A percentile compares a stretch with the other conserved stretches of the same genome.
These are phyloP conservation scores for Periglandula ipomoeae DNA, from an alignment of 2,329 filamentous ascomycete genomes.

Conservation along the genomic window DNA sequence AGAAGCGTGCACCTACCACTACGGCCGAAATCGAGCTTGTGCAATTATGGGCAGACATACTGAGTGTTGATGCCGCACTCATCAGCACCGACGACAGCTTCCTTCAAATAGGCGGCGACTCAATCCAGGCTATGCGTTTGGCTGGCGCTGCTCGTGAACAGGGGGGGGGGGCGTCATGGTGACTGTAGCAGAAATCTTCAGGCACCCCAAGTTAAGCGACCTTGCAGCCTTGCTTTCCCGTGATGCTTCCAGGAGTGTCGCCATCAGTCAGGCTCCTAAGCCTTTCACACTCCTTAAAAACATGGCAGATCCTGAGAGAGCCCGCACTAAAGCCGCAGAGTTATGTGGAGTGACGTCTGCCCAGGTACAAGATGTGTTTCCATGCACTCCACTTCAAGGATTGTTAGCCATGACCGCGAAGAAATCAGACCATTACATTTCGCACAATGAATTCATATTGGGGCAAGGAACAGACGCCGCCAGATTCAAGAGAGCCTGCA, in stretches of 20 bases:
- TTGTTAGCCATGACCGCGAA: constrained; percentile 12
- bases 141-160: neutral
- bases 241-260: no score
- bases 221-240: no score
- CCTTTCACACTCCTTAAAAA: no score
- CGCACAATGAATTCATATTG: neutral
- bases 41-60: neutral
- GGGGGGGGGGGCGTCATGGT: neutral
- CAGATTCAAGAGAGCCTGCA: neutral
- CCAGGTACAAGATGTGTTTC: no score
- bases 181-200: neutral
- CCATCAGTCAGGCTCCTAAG: no score
- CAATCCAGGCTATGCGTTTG: neutral
- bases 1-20: no score
- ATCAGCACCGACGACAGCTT: constrained; percentile 23
- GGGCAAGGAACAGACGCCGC: neutral
- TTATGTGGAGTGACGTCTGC: no score
- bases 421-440: constrained; percentile 10
- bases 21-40: no score
- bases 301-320: no score
- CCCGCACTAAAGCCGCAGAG: no score
- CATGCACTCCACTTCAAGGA: constrained; percentile 15
- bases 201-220: neutral
- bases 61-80: neutral
- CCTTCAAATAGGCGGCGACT: constrained; percentile 6